These are phyloP conservation scores for Nitzschia sp. DNA, from an alignment of 108 stramenopile genomes.

Conservation along the genomic window DNA sequence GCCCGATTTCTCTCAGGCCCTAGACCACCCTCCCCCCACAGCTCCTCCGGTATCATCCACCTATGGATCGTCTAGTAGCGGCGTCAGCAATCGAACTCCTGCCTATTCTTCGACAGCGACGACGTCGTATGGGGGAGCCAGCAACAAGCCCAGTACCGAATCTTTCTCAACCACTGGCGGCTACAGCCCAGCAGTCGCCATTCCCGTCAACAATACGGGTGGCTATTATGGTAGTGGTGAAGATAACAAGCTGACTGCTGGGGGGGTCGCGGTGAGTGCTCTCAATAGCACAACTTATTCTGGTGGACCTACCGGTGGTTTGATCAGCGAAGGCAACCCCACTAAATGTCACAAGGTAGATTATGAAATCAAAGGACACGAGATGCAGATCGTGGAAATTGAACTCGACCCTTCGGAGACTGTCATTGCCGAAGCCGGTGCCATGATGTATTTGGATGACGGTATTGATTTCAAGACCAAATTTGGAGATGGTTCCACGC, in stretches of 20 bases:
- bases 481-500: conserved; percentile 58
- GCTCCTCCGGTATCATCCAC: not conserved
- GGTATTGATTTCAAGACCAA: conserved; percentile 76
- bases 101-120: not conserved
- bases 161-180: not conserved
- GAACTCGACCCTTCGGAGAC: conserved; percentile 56
- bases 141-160: not conserved
- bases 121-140: not conserved
- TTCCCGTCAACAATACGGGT: conserved; percentile 7
- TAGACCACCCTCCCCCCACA: conserved; percentile 6
- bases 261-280: not conserved
- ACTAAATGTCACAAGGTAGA: conserved; percentile 29
- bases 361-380: conserved; percentile 42
- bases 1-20: conserved; percentile 21
- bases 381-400: conserved; percentile 35
- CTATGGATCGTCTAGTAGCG: not conserved
- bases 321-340: conserved; percentile 30
- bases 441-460: conserved; percentile 80
- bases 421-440: conserved; percentile 74
- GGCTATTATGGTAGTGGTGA: conserved; percentile 1
- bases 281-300: conserved; percentile 10
- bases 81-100: no score
- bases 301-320: conserved; percentile 21
- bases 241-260: not conserved
- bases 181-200: not conserved